Conservation (phyloP, 2,329 filamentous ascomycete genomes). For the Didymella segeticola region DNA sequence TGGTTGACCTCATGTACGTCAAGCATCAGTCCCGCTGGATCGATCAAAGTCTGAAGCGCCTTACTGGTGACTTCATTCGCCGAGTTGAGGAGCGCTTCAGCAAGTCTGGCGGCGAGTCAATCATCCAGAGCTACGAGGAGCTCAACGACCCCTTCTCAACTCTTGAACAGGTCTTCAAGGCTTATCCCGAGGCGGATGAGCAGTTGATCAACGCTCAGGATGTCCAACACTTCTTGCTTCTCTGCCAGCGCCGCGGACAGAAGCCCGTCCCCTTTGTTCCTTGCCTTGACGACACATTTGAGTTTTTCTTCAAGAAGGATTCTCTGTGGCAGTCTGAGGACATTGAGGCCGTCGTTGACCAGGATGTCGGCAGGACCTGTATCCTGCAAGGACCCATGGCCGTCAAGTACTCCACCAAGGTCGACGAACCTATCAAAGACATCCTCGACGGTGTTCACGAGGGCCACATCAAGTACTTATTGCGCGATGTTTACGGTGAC, state of each 20-base stretch:
- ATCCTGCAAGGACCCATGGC: conserved; percentile 95
- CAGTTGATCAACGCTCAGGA: conserved; percentile 99
- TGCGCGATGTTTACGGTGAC: conserved; percentile 78
- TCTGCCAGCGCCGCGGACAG: conserved; percentile 90
- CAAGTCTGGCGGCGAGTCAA: conserved; percentile 74
- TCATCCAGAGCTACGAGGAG: conserved; percentile 89
- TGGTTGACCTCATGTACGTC: conserved; percentile 57
- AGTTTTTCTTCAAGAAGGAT: conserved; percentile 99
- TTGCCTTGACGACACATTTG: conserved; percentile 93
- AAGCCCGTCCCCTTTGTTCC: conserved; percentile 98
- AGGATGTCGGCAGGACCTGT: conserved; percentile 95
- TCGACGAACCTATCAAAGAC: conserved; percentile 93
- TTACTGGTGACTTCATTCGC: conserved; percentile 95
- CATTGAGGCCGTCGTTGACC: conserved; percentile 90
- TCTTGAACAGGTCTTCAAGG: conserved; percentile 77
- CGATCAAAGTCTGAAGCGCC: conserved; percentile 72
- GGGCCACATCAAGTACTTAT: conserved; percentile 80
- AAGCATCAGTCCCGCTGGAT: conserved; percentile 56
- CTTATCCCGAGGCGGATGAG: conserved; percentile 83
- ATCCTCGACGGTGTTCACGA: conserved; percentile 92
- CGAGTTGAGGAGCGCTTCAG: conserved; percentile 97
- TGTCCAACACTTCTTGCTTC: conserved; percentile 92
- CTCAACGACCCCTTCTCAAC: conserved; percentile 81
- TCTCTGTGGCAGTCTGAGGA: conserved; percentile 99
- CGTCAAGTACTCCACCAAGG: conserved; percentile 83